phyloP scores from a whole-genome alignment of 805 yeast species.

The Ogataea salicorniae region DNA sequence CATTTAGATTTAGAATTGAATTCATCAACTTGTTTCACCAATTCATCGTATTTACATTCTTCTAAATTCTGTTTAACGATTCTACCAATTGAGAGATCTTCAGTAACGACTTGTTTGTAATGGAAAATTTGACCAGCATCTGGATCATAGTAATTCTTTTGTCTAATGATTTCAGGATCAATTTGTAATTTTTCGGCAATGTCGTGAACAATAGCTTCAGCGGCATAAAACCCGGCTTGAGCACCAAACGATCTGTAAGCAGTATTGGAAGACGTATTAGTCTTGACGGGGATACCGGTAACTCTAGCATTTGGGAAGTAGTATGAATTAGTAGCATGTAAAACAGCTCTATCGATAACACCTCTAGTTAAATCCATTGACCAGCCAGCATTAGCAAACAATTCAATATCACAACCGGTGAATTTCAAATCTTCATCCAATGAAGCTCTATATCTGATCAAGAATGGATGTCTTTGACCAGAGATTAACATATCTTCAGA shows the following conservation, averaged over 20 bases:
- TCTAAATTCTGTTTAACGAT: slow-evolving; percentile 33
- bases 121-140: slow-evolving; percentile 30
- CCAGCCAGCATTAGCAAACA: slow-evolving; percentile 46
- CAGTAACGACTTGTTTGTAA: slow-evolving; percentile 36
- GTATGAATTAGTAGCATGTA: slow-evolving; percentile 40
- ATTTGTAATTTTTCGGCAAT: slow-evolving; percentile 36
- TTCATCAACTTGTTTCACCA: slow-evolving; percentile 33
- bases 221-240: slow-evolving; percentile 44
- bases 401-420: slow-evolving; percentile 33
- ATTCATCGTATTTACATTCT: slow-evolving; percentile 31
- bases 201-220: slow-evolving; percentile 36
- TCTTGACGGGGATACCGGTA: slow-evolving; percentile 36
- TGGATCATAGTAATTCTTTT: slow-evolving; percentile 33
- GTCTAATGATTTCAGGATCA: slow-evolving; percentile 36
- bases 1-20: slow-evolving; percentile 37
- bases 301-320: slow-evolving; percentile 37
- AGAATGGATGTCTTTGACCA: slow-evolving; percentile 46
- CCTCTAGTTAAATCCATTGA: slow-evolving; percentile 45
- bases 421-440: slow-evolving; percentile 37
- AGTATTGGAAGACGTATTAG: slow-evolving; percentile 43
- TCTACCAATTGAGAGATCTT: slow-evolving; percentile 35
- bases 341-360: slow-evolving; percentile 42
- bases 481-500: slow-evolving; percentile 41
- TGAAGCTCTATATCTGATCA: slow-evolving; percentile 38
- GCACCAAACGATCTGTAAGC: slow-evolving; percentile 48